Conservation (phyloP, 352 stramenopile species). For the Globisporangium spinosum region DNA sequence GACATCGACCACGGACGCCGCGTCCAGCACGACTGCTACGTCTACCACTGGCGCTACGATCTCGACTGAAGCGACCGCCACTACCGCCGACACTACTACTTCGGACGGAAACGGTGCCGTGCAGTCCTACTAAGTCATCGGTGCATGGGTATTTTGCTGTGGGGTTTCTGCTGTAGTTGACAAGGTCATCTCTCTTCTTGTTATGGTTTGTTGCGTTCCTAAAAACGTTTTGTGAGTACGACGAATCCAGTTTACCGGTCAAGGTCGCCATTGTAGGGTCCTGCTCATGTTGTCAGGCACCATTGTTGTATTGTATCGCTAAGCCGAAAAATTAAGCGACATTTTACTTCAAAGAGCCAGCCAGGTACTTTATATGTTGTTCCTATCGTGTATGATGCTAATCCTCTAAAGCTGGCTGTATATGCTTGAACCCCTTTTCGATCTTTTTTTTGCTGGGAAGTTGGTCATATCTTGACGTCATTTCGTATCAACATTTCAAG, state of each 20-base stretch:
- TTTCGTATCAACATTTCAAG: neutral
- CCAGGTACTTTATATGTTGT: neutral
- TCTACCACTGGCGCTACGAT: neutral
- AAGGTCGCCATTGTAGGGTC: neutral
- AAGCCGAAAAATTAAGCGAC: neutral
- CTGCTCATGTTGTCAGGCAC: neutral
- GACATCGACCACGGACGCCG: neutral
- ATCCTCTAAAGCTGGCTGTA: neutral
- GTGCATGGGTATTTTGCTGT: neutral
- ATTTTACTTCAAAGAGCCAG: neutral
- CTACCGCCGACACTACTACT: neutral
- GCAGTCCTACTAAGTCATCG: neutral
- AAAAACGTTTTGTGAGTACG: neutral
- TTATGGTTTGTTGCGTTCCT: neutral
- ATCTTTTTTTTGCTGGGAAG: neutral
- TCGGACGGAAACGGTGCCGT: neutral
- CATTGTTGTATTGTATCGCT: neutral
- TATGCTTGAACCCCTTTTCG: neutral
- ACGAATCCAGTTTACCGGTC: neutral
- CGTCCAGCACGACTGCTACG: neutral
- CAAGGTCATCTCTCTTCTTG: neutral
- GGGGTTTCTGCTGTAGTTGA: too few relatives aligned
- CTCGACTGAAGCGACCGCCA: neutral
- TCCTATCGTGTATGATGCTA: neutral
- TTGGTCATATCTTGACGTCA: neutral